Evolutionary conservation across 108 stramenopile genomes (phyloP).

Genomic region (Discostella stelligeroides): DNA sequence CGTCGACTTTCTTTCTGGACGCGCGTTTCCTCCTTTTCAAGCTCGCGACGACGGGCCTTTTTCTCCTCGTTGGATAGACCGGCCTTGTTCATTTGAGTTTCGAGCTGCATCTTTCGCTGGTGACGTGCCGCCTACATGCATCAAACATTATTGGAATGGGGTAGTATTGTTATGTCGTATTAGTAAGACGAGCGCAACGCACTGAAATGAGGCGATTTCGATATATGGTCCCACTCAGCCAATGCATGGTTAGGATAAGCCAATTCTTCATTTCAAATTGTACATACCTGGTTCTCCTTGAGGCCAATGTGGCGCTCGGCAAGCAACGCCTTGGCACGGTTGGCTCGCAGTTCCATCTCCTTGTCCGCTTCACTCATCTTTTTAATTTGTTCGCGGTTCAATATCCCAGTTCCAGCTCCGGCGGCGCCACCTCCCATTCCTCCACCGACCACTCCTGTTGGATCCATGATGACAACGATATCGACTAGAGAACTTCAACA

Average conservation of each 20-base stretch:
- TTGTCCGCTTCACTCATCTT: slow-evolving; percentile 87
- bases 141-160: neutral
- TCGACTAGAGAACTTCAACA: too few relatives aligned
- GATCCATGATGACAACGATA: too few relatives aligned
- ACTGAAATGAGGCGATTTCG: neutral
- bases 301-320: slow-evolving; percentile 80
- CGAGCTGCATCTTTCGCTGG: slow-evolving; percentile 82
- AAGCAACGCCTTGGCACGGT: slow-evolving; percentile 85
- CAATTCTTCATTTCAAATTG: neutral
- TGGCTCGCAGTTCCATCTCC: slow-evolving; percentile 89
- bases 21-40: slow-evolving; percentile 84
- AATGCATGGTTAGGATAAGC: neutral
- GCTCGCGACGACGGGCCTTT: slow-evolving; percentile 62
- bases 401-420: neutral
- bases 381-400: slow-evolving; percentile 40
- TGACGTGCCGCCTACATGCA: slow-evolving; percentile 67
- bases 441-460: too few relatives aligned
- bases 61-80: slow-evolving; percentile 86
- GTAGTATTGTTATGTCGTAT: neutral
- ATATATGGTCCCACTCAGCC: neutral
- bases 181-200: neutral
- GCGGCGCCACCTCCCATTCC: neutral
- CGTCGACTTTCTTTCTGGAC: slow-evolving; percentile 81
- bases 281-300: slow-evolving; percentile 76
- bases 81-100: slow-evolving; percentile 73